Percentiles rank a stretch among this genome's conserved stretches.
Conservation (phyloP, 2,329 filamentous ascomycete species). For the Colletotrichum australisinense region DNA sequence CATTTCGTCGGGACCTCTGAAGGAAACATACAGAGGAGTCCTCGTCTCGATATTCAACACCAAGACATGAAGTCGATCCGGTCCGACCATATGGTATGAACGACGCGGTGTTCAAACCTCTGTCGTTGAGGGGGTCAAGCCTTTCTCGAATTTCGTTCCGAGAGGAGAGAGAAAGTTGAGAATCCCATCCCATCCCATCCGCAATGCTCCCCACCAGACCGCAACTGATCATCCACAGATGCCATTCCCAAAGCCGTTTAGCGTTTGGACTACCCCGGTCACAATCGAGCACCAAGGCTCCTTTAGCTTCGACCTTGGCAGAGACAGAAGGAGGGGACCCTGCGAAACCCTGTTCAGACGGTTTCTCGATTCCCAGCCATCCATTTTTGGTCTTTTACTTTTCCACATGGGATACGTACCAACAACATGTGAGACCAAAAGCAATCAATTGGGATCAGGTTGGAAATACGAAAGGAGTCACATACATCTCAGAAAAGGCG, state of each 20-base stretch:
- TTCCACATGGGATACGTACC: background rate
- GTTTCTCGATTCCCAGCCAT: constrained; percentile 7
- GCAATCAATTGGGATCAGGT: background rate
- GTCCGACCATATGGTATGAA: accelerated
- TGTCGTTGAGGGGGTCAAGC: background rate
- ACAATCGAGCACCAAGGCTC: background rate
- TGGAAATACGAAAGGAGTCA: background rate
- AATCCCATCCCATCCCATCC: background rate
- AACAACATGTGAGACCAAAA: background rate
- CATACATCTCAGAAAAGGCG: background rate
- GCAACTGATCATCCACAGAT: constrained; percentile 26
- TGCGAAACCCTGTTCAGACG: constrained; percentile 2
- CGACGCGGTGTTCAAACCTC: background rate
- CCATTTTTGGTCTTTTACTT: background rate
- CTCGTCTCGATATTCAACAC: background rate
- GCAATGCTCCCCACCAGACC: constrained; percentile 14
- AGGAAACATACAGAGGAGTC: background rate
- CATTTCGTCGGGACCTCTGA: background rate
- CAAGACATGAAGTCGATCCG: background rate
- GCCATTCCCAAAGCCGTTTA: constrained; percentile 15
- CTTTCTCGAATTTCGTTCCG: background rate
- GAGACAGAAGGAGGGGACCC: background rate
- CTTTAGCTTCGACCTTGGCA: background rate
- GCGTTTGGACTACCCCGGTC: background rate
- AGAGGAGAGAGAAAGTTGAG: background rate